Conservation (phyloP, 805 yeast genomes). For the Nakazawaea siamensis region DNA sequence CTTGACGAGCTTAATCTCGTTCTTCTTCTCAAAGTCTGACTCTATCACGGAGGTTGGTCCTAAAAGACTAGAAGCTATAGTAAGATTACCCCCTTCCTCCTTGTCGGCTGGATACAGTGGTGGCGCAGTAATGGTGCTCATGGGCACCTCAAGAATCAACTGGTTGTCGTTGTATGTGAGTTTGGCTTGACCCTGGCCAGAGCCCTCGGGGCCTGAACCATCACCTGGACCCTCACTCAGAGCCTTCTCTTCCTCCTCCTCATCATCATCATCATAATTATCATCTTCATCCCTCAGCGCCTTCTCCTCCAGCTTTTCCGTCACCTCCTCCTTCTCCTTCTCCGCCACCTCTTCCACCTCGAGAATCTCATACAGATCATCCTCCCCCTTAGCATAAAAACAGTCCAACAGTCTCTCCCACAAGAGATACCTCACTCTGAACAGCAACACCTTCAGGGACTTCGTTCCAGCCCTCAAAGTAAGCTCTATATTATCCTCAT, state of each 20-base stretch:
- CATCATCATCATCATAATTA: slow-evolving; percentile 24
- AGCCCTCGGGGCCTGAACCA: too few species aligned
- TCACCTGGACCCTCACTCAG: slow-evolving; percentile 11
- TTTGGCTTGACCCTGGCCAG: neutral
- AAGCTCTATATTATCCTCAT: slow-evolving; percentile 28
- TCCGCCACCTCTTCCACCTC: slow-evolving; percentile 17
- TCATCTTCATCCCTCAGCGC: slow-evolving; percentile 20
- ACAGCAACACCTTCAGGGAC: slow-evolving; percentile 47
- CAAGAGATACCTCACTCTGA: slow-evolving; percentile 57
- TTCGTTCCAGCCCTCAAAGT: slow-evolving; percentile 38
- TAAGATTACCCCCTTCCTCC: too few species aligned
- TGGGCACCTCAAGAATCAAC: slow-evolving; percentile 26
- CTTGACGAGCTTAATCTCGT: slow-evolving; percentile 35
- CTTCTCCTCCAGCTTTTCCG: slow-evolving; percentile 14
- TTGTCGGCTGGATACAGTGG: slow-evolving; percentile 1
- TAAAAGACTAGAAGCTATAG: slow-evolving; percentile 14
- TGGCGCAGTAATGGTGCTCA: slow-evolving; percentile 2
- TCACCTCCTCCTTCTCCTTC: slow-evolving; percentile 18
- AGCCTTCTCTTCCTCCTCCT: slow-evolving; percentile 14
- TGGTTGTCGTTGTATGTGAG: slow-evolving; percentile 21
- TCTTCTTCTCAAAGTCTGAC: slow-evolving; percentile 33
- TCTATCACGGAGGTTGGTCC: slow-evolving; percentile 27
- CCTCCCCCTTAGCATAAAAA: slow-evolving; percentile 13
- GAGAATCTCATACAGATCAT: slow-evolving; percentile 6
- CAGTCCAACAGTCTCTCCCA: slow-evolving; percentile 65